Base-by-base conservation (phyloP, 108 stramenopile species). In the Cylindrotheca fusiformis region DNA sequence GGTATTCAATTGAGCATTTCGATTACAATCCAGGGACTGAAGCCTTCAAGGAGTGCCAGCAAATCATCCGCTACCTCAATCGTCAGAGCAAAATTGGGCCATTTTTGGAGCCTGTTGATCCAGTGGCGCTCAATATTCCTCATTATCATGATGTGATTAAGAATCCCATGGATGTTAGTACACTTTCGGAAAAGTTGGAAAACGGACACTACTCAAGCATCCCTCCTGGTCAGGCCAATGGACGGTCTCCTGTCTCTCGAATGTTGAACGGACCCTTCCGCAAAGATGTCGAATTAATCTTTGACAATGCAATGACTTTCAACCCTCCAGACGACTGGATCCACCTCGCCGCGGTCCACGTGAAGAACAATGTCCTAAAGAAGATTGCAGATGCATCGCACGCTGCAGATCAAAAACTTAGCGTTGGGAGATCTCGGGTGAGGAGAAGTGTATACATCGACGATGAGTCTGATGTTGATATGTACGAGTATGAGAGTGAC, bases 141-240 rank as follows among this genome's bases (percentile, higher is more conserved):
- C 79, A 90, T 52, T 99, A 99, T 74, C 75, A 75, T 48, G 72
- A 86, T 10, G 81, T 93, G n/a, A 69, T 96, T 54, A 91, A 90
- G 68, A 54, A 77, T 49, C 96, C 98, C 1, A 99, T 99, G 98
- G 98, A 99, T 68, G 63, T 99, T n/a, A 82, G 86, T 10, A 99
- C 97, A 0, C 54, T 94, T 32, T 50, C 73, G 44, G 56, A 68
- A 24, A 82, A 92, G 50, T 78, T 97, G 5, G 81, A 92, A 41
- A 69, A 76, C 21, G 95, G 95, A 5, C 59, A 75, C 4, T 99
- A 97, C 73, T 81, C 82, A 14, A 76, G 60, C 4, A 73, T 85
- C 52, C 82, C 67, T 5, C 87, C 91, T n/a, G 74, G 52, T 21
- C 52, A 60, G 14, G 33, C 72, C 4, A 32, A 36, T 12, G 81